Conservation (phyloP, 768 basidiomycete genomes). For the Cubamyces sp. region DNA sequence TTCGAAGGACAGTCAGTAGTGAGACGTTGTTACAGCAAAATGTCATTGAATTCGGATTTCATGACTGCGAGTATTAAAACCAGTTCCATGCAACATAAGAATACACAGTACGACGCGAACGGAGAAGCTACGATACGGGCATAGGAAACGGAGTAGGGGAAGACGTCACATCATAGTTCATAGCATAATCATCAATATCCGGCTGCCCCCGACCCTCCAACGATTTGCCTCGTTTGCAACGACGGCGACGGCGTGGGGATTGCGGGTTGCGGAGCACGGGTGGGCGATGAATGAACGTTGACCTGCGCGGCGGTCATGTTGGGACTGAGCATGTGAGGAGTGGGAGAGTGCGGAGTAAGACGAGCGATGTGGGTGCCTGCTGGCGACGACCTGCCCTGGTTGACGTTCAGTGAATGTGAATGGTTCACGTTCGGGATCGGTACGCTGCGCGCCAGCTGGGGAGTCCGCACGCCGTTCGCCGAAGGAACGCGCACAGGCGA, state of each 20-base stretch:
- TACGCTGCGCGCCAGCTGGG: constrained; percentile 23
- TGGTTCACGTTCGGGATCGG: constrained; percentile 23
- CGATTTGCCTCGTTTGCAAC: constrained; percentile 38
- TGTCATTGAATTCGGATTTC: constrained; percentile 1
- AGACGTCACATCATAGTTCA: constrained; percentile 10
- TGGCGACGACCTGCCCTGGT: constrained; percentile 30
- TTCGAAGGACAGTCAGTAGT: neutral
- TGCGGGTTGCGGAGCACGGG: constrained; percentile 35
- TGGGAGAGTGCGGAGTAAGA: constrained; percentile 34
- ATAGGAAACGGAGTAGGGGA: constrained; percentile 24
- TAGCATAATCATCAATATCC: constrained; percentile 21
- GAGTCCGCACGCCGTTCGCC: constrained; percentile 56
- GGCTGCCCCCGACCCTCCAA: constrained; percentile 36
- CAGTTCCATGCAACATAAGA: constrained; percentile 24
- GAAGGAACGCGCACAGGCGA: constrained; percentile 56
- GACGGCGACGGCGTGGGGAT: constrained; percentile 38
- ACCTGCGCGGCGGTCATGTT: constrained; percentile 30
- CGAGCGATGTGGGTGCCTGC: constrained; percentile 30
- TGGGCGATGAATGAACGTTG: constrained; percentile 36
- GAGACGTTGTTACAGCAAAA: neutral
- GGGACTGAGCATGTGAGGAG: constrained; percentile 37
- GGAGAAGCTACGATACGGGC: constrained; percentile 19
- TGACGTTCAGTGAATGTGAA: constrained; percentile 16
- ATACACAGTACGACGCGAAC: constrained; percentile 19
- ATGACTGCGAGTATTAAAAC: constrained; percentile 16